These are phyloP conservation scores for Podaxis pistillaris DNA, from an alignment of 768 basidiomycete species.

Conservation along the genomic window DNA sequence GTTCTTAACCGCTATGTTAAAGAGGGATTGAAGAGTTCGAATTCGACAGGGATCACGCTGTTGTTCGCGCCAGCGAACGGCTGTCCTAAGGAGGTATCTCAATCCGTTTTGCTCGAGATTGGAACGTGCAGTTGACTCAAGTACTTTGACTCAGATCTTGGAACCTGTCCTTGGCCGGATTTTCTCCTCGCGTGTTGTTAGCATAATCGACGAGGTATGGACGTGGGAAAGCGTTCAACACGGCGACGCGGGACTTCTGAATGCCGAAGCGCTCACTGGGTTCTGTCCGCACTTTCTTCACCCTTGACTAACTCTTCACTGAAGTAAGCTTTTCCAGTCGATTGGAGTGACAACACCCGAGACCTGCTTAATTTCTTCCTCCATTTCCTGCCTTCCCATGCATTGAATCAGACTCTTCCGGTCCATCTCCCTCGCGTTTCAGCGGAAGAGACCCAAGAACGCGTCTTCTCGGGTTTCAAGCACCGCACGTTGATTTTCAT, in stretches of 20 bases:
- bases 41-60: slow-evolving; percentile 56
- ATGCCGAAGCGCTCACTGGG: slow-evolving; percentile 47
- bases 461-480: slow-evolving; percentile 46
- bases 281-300: slow-evolving; percentile 7
- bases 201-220: slow-evolving; percentile 69
- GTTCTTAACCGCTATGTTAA: slow-evolving; percentile 69
- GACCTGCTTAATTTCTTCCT: slow-evolving; percentile 78
- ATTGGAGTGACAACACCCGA: slow-evolving; percentile 75
- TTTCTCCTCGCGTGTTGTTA: slow-evolving; percentile 38
- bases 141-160: slow-evolving; percentile 56
- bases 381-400: slow-evolving; percentile 55
- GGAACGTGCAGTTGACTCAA: background rate
- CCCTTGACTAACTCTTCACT: background rate
- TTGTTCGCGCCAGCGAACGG: slow-evolving; percentile 85
- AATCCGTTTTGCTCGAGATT: background rate
- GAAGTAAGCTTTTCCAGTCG: slow-evolving; percentile 40
- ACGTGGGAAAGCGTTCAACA: slow-evolving; percentile 81
- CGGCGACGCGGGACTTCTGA: slow-evolving; percentile 77
- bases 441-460: slow-evolving; percentile 34
- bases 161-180: slow-evolving; percentile 63
- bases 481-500: slow-evolving; percentile 58
- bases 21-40: slow-evolving; percentile 19
- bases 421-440: slow-evolving; percentile 52
- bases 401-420: slow-evolving; percentile 38
- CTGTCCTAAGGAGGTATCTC: slow-evolving; percentile 76